Base-by-base conservation (phyloP, 805 yeast genomes). In the Candida broadrunensis region DNA sequence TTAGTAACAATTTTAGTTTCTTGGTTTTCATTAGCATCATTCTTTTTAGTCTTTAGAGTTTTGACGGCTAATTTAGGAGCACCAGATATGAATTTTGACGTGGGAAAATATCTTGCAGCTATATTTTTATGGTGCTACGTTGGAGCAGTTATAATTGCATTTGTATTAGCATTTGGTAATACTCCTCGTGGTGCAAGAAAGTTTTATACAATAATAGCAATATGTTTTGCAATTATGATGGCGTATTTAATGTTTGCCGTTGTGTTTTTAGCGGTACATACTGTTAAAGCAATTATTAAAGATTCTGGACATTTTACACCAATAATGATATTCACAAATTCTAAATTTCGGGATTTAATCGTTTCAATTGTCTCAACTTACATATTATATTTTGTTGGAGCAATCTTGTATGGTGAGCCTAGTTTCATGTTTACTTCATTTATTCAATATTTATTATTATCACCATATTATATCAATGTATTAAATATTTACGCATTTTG, bases 401-500 rank as follows among this genome's bases (percentile, higher is more conserved):
- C 97, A 4, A 58, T 89, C 44, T 50, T 91, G 42, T 91, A 84
- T 55, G 75, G 95, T 39, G 96, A 91, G 50, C 97, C 98, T 14
- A 82, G 87, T 78, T 96, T 90, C 56, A 85, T 91, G 91, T 60
- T 88, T 48, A 89, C 97, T 0, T 82, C 93, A 37, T 86, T 89
- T 60, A 51, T 78, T 19, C 99, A 91, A 63, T 91, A 91, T 58
- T 61, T 91, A 44, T 63, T 91, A 46, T 63, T 91, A 42, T 81
- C 90, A 47, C 99, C 99, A 0, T 80, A 95, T 0, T 93, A 90
- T 61, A 82, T 89, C 63, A 90, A 91, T 55, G 91, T 90, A 39
- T 71, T 91, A 57, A 89, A 88, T 61, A 91, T 91, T 46, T 91
- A 91, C 64, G 96, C 98, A 2, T 90, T 91, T 61, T 90, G 97